Conservation (phyloP, 2,329 filamentous ascomycete genomes). For the Ambrosiella beaveri region DNA sequence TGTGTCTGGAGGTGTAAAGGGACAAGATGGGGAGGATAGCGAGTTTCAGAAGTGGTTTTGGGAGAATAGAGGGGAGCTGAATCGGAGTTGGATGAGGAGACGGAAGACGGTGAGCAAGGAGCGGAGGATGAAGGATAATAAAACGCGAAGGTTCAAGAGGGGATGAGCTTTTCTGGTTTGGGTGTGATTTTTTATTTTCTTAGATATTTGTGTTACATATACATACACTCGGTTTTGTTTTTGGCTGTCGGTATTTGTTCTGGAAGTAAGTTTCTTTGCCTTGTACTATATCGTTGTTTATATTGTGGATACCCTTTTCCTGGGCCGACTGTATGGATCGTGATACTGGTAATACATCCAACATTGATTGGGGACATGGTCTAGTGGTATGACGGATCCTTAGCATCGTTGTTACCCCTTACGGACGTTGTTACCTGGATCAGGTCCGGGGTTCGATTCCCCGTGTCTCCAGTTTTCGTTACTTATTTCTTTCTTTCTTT, state of each 20-base stretch:
- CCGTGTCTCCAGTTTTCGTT: conserved; percentile 9
- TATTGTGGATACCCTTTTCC: background rate
- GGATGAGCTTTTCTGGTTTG: background rate
- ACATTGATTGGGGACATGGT: conserved; percentile 6
- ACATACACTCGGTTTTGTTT: background rate
- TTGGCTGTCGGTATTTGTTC: background rate
- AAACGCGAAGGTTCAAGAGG: conserved; percentile 27
- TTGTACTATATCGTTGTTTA: background rate
- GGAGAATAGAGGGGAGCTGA: conserved; percentile 47
- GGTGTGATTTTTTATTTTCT: background rate
- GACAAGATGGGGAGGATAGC: conserved; percentile 17
- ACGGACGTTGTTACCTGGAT: conserved; percentile 1
- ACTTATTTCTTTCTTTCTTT: background rate
- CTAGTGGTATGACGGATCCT: conserved; percentile 10
- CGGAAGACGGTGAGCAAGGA: conserved; percentile 47
- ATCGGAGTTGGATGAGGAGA: conserved; percentile 48
- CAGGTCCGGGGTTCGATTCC: conserved; percentile 14
- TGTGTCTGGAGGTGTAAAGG: conserved; percentile 7
- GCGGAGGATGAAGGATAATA: conserved; percentile 49
- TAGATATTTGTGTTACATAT: background rate
- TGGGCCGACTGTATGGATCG: too few species aligned
- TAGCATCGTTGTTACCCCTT: background rate
- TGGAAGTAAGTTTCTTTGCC: background rate
- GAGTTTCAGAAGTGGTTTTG: conserved; percentile 54
- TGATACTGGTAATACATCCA: background rate